phyloP scores from a whole-genome alignment of 345 rosid species.

The Microcos paniculata region DNA sequence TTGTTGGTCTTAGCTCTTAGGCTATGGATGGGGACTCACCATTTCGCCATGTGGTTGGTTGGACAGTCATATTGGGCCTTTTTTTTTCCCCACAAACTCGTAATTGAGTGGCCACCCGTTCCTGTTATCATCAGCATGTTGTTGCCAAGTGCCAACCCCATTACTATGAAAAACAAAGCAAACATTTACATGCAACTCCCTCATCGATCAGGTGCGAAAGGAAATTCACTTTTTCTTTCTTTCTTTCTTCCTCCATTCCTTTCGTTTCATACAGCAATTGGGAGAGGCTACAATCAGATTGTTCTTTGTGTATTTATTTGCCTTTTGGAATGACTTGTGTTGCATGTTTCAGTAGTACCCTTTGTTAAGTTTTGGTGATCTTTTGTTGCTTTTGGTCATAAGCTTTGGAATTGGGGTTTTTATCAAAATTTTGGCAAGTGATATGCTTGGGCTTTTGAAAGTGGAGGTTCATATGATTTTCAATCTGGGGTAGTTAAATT shows the following conservation, averaged over 20 bases:
- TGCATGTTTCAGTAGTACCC: no score
- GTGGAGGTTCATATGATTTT: background rate
- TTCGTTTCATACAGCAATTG: background rate
- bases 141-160: background rate
- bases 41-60: background rate
- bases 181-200: background rate
- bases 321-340: background rate
- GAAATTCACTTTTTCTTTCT: background rate
- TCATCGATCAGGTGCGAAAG: background rate
- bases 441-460: background rate
- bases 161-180: background rate
- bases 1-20: no score
- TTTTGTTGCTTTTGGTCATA: background rate
- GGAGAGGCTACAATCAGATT: background rate
- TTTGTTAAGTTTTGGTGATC: background rate
- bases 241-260: background rate
- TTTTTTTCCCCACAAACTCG: background rate
- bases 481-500: background rate
- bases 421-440: background rate
- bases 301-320: background rate
- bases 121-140: background rate
- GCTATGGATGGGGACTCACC: background rate
- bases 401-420: background rate
- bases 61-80: background rate
- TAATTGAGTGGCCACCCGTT: background rate